Evolutionary conservation across 2,329 filamentous ascomycete genomes (phyloP), one percentile per base, ranked within the genome.

Genomic region (Microdochium paspali): DNA sequence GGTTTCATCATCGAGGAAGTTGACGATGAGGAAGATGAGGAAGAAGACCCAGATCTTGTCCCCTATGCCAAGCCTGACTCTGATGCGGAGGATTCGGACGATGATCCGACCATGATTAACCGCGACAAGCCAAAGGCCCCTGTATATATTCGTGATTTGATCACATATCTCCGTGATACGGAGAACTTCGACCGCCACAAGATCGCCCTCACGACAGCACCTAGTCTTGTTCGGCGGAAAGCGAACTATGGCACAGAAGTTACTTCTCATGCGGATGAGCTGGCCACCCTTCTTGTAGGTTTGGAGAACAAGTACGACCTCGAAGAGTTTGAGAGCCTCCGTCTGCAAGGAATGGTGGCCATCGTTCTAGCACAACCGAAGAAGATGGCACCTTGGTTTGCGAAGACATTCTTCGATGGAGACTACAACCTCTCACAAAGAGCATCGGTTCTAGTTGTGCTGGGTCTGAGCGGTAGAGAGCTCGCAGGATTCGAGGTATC

Each of bases 341-440:
- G 84, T 18, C 70, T 93, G 3, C 85, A 95, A 62, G 82, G 84
- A 13, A 84, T 98, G 71, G 82, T 96, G 42, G 86, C 90, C 0
- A 67, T 95, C 7, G 71, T 95, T 0, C 74, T 93, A 2, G 83
- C 87, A 1, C 80, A 87, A 53, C 88, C 93, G 0, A 70, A 79
- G 44, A 74, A 78, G 46, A 88, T 96, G 78, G 90, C 82, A 0
- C 86, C 81, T 13, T 94, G 88, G 85, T 87, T 94, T 49, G 82
- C 85, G 3, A 81, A 83, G 48, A 85, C 86, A 0, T 94, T 93
- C 61, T 97, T 96, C 61, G 84, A 89, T 39, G 90, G 90, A 15
- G 93, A 98, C 61, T 90, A 93, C 64, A 95, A 90, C 0, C 71
- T 97, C 31, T 79, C 84, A 0, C 91, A 97, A 62, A 79, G 93